Conservation (phyloP, 768 basidiomycete genomes). For the Suillus tomentosus region DNA sequence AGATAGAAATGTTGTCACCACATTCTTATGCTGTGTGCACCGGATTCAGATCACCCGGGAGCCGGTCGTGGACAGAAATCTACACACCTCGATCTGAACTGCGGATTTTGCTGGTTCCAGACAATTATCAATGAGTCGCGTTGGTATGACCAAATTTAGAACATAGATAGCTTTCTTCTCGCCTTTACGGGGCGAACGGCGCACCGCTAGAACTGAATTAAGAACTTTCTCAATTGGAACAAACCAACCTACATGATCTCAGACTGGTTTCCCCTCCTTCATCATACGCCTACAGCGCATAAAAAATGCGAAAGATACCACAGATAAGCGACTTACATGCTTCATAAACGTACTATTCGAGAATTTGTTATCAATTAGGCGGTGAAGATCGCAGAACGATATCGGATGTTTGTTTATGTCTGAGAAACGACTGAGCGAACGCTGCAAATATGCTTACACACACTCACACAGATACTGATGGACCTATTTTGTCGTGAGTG, state of each 20-base stretch:
- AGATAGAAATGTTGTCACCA: conserved; percentile 56
- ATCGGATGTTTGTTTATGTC: conserved; percentile 82
- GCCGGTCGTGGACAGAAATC: conserved; percentile 16
- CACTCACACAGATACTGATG: conserved; percentile 85
- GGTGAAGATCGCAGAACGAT: conserved; percentile 65
- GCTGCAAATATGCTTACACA: conserved; percentile 1
- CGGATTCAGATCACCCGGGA: conserved; percentile 9
- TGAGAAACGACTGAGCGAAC: conserved; percentile 31
- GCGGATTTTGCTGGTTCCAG: conserved; percentile 76
- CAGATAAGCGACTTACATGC: conserved; percentile 47
- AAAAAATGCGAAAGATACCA: conserved; percentile 9
- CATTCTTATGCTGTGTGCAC: conserved; percentile 54
- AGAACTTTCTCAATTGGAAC: conserved; percentile 17
- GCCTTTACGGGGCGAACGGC: conserved; percentile 76
- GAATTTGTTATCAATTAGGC: conserved; percentile 66
- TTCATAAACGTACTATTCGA: conserved; percentile 70
- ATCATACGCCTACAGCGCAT: conserved; percentile 58
- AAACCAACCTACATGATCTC: conserved; percentile 20
- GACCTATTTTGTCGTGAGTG: conserved; percentile 46
- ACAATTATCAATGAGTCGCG: conserved; percentile 70
- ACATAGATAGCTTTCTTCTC: conserved; percentile 86
- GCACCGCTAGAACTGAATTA: conserved; percentile 41
- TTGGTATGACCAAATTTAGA: conserved; percentile 70
- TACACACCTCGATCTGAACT: conserved; percentile 66
- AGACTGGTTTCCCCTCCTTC: conserved; percentile 55